Conservation (phyloP, 2,329 filamentous ascomycete species). For the Venturia oleaginea region DNA sequence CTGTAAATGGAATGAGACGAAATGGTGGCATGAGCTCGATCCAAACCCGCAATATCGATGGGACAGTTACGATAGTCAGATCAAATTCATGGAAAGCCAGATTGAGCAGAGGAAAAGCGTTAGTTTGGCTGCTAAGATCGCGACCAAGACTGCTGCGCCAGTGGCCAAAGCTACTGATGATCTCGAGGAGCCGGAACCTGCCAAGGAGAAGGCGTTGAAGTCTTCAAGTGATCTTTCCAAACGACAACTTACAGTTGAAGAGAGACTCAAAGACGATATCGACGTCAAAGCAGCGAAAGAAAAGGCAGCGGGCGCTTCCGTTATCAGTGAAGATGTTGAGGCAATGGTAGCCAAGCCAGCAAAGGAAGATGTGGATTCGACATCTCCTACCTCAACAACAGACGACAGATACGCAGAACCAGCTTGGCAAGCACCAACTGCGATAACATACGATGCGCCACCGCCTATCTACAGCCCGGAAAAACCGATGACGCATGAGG, state of each 20-base stretch:
- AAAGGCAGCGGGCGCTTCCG: neutral
- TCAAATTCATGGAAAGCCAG: slow-evolving; percentile 23
- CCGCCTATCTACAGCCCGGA: slow-evolving; percentile 9
- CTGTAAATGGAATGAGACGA: slow-evolving; percentile 38
- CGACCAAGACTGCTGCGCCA: neutral
- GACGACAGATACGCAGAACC: neutral
- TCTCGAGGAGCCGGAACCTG: neutral
- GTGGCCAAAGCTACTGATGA: neutral
- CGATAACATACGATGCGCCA: slow-evolving; percentile 3
- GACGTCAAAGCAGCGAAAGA: neutral
- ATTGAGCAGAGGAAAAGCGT: slow-evolving; percentile 20
- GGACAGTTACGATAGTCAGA: slow-evolving; percentile 26
- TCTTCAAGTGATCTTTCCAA: neutral
- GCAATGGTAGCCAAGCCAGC: neutral
- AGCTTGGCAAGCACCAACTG: slow-evolving; percentile 7
- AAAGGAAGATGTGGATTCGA: neutral
- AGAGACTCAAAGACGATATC: neutral
- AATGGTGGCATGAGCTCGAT: slow-evolving; percentile 32
- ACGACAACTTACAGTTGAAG: neutral
- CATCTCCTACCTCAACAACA: neutral
- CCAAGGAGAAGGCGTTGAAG: slow-evolving; percentile 3
- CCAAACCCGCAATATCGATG: slow-evolving; percentile 23
- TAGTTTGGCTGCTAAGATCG: slow-evolving; percentile 16
- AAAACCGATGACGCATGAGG: slow-evolving; percentile 24
- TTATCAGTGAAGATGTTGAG: neutral